Evolutionary conservation across 2,329 filamentous ascomycete genomes (phyloP).

Genomic region (Calonectria fujianensis): DNA sequence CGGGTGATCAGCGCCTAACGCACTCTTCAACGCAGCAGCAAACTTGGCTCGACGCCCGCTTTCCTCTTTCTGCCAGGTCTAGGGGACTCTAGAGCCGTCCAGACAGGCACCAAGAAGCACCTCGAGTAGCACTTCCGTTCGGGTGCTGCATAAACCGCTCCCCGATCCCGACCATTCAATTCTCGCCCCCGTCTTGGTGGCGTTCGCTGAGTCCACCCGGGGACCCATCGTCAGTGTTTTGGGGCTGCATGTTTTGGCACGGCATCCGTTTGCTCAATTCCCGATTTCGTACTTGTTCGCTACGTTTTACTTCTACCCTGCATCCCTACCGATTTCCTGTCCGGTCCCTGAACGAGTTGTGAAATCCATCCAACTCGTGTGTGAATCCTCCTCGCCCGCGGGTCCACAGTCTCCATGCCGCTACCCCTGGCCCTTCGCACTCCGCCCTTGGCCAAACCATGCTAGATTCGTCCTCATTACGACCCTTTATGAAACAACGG

Average conservation of each 20-base stretch:
- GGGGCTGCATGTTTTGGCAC: conserved; percentile 49
- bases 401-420: conserved; percentile 40
- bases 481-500: conserved; percentile 51
- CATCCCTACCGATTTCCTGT: conserved; percentile 27
- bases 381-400: conserved; percentile 16
- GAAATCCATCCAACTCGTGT: conserved; percentile 23
- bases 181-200: conserved; percentile 35
- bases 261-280: conserved; percentile 45
- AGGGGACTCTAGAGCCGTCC: conserved; percentile 8
- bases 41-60: conserved; percentile 12
- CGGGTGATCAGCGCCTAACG: conserved; percentile 22
- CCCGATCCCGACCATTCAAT: conserved; percentile 25
- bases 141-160: conserved; percentile 26
- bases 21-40: conserved; percentile 12
- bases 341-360: conserved; percentile 20
- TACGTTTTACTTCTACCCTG: conserved; percentile 18
- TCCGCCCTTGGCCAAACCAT: conserved; percentile 43
- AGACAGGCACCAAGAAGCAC: not conserved
- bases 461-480: conserved; percentile 43
- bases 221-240: conserved; percentile 45
- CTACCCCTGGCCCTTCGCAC: conserved; percentile 30
- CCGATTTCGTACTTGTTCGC: conserved; percentile 29
- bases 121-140: conserved; percentile 1
- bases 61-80: not conserved
- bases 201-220: conserved; percentile 42